Base-by-base conservation (phyloP, 169 alveolate genomes). In the Prorocentrum cordatum region DNA sequence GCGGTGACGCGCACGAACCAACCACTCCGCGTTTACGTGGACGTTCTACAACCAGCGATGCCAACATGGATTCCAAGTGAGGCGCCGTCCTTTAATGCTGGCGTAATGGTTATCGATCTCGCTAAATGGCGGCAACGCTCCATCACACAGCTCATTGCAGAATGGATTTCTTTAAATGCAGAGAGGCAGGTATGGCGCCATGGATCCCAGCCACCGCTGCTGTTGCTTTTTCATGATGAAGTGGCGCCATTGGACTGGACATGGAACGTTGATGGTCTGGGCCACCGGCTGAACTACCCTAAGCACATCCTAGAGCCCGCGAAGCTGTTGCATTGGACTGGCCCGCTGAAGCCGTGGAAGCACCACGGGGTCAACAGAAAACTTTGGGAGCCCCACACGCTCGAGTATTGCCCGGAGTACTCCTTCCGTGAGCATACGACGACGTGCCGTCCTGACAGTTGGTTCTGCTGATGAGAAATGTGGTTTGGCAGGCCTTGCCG, bases 391-490 rank as follows among this genome's bases (percentile, higher is more conserved):
- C 79, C 79, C 14, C 66, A 79, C 39, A 61, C 89, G 31, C 75
- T 45, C 1, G 77, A 79, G 75, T 73, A 79, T 50, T 79, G 89
- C 27, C 89, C 79, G 38, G 35, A 66, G 50, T 79, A 61, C 27
- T 61, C 89, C 47, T 36, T 26, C 73, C 31, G 89, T 27, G 89
- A 79, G 35, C 89, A 79, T 31, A 79, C 89, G 50, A 79, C 89
- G 10, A 79, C 89, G 5, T 61, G 89, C 66, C 6, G 89, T 27
- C 89, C 89, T 16, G 89, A 79, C 35, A 79, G 89, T 66, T 79
- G 89, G 89, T 79, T 61, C 79, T 79, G 89, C 70, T 79, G 77
- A 62, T n/a, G n/a, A n/a, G n/a, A n/a, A n/a, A n/a, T n/a, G n/a
- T n/a, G n/a, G n/a, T n/a, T n/a, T n/a, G n/a, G n/a, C n/a, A n/a